Evolutionary conservation across 78 protist genomes (phyloP).

Genomic region (Tieghemostelium lacteum): DNA sequence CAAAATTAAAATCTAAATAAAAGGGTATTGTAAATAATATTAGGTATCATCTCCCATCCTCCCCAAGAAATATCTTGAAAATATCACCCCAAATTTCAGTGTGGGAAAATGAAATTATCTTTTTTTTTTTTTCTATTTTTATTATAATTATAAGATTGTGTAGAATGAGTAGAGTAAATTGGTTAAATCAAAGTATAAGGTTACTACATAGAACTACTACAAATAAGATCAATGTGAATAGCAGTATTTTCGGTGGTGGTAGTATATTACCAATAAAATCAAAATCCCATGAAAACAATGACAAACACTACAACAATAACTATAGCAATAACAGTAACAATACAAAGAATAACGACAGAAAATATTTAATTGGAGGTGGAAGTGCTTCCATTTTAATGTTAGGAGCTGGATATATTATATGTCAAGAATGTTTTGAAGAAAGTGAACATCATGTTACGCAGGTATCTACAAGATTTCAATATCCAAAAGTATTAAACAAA

Average conservation of each 20-base stretch:
- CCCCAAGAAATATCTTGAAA: no score
- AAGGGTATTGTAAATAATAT: neutral
- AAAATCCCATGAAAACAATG: neutral
- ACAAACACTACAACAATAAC: slow-evolving; percentile 7
- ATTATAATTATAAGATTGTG: no score
- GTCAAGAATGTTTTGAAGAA: slow-evolving; percentile 58
- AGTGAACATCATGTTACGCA: slow-evolving; percentile 17
- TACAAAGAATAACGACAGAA: neutral
- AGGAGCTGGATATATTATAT: neutral
- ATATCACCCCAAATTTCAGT: no score
- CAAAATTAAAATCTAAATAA: neutral
- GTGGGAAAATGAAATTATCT: no score
- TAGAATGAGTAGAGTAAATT: no score
- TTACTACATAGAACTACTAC: neutral
- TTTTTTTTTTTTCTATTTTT: no score
- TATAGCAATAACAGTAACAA: slow-evolving; percentile 13
- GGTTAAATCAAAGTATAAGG: neutral
- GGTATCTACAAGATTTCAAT: slow-evolving; percentile 56
- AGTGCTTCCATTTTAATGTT: neutral
- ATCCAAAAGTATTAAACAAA: slow-evolving; percentile 38
- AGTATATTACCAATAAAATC: neutral
- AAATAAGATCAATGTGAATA: neutral
- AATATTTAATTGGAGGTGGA: neutral
- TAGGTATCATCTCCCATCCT: neutral
- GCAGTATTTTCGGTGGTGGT: no score